These are phyloP conservation scores for Yueomyces sp. DNA, from an alignment of 805 yeast genomes.

Conservation along the genomic window DNA sequence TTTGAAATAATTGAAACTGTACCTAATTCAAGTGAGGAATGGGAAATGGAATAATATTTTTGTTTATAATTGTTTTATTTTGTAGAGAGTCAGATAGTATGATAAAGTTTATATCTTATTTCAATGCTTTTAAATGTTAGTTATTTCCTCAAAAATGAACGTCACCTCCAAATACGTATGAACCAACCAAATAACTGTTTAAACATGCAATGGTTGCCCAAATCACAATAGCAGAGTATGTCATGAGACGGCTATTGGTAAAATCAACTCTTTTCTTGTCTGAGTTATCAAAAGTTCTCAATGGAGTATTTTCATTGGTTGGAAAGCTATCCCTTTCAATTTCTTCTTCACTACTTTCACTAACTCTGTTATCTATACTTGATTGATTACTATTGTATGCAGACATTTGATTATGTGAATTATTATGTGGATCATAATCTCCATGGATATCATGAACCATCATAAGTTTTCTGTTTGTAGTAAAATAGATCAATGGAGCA, in stretches of 20 bases:
- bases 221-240: conserved; percentile 40
- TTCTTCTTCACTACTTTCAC: neutral
- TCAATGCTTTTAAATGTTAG: neutral
- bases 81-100: no score
- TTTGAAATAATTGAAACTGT: no score
- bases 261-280: conserved; percentile 36
- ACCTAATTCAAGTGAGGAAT: neutral
- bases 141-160: conserved; percentile 29
- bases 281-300: neutral
- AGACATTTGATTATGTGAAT: neutral
- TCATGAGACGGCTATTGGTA: conserved; percentile 49
- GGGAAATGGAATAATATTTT: neutral
- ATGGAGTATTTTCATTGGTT: conserved; percentile 19
- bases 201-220: conserved; percentile 64
- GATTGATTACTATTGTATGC: neutral
- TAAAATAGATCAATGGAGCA: conserved; percentile 77
- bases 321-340: conserved; percentile 2
- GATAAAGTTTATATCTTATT: no score
- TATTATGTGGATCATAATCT: conserved; percentile 2
- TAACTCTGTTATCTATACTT: neutral
- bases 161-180: conserved; percentile 37
- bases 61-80: no score
- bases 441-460: conserved; percentile 33
- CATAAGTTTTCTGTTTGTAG: conserved; percentile 58
- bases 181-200: conserved; percentile 52